Base-by-base conservation (phyloP, 441 rosid genomes). In the Croton setiger region DNA sequence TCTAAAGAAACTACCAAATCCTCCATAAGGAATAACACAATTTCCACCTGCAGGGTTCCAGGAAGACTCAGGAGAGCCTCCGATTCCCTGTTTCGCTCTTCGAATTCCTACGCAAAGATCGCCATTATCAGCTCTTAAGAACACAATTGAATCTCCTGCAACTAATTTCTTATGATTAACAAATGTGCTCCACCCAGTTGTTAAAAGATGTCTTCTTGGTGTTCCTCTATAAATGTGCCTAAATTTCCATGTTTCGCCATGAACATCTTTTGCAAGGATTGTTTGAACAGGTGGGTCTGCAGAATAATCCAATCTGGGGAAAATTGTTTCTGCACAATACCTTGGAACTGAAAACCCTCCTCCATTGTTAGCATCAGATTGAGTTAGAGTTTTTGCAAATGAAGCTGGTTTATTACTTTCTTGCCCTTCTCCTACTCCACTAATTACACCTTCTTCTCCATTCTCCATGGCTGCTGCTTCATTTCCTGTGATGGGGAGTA, bases 261-360 rank as follows among this genome's bases (percentile, higher is more conserved):
- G 99, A 23, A 95, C 97, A 60, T 95, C 99, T 76, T 86, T 92
- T 0, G 95, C 99, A 39, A 88, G 84, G 75, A 95, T 85, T 27
- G 87, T 90, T 86, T 95, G 99, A 43, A 95, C 99, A 0, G 99
- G 99, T 0, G 99, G 99, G 61, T 95, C 99, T 0, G 92, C 95
- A 1, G 82, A 80, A 72, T 89, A 95, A 72, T 95, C 98, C 72
- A 95, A 54, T 48, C 87, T 76, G 0, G 99, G 99, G 70, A 95
- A 95, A 51, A 95, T 95, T 0, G 95, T 95, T 84, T 95, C 98
- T 0, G 99, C 99, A 23, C 99, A 95, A 61, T 92, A 95, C 13
- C 99, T 87, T 0, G 99, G 99, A 47, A 95, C 99, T 1, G 99
- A 95, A 80, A 95, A 95, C 3, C 99, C 99, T 0, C 99, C 99